Evolutionary conservation across 225 moss, liverwort and hornwort species (phyloP), one percentile per base, ranked within the genome.

Genomic region (Rhytidiadelphus loreus): DNA sequence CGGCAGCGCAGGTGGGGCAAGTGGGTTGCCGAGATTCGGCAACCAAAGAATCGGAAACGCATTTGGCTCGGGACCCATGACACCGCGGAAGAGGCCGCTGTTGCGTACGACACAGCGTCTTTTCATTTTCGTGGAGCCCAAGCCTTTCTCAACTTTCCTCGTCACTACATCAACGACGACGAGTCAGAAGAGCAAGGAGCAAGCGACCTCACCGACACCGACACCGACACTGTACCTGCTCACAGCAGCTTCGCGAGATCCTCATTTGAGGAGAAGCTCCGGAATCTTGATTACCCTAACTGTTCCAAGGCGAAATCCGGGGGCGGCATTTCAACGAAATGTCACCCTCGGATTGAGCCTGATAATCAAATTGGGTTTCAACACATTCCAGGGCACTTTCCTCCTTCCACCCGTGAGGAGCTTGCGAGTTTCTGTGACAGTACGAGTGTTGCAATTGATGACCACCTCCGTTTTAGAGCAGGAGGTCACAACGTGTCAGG

Each of bases 1-100:
- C 94, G 97, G 61, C 96, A 96, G 84, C 92, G 97, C 53, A 91
- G 95, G 61, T 97, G 97, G 96, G 97, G 97, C 6, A 97, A 97
- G 43, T 97, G 97, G 97, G 95, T 97, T 6, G 97, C 97, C 2
- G 96, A 97, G 88, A 97, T 97, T 46, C 93, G 97, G 0, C 91
- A 94, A 1, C 97, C 97, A 18, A 91, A 91, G 43, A 95, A 93
- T 48, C 91, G 96, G 8, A 94, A 95, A 14, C 95, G 96, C 14
- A 89, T 88, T 3, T 97, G 97, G 97, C 93, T 97, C 2, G 97
- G 97, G 3, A 97, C 96, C 0, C 95, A 95, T 32, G 93, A 97
- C 46, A 97, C 96, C 8, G 97, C 96, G 18, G 94, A 95, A 71
- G 95, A 95, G 37, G 97, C 97, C 3, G 97, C 97, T 21, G 89